A percentile compares a stretch with the other conserved stretches of the same genome.
Conservation (phyloP, 768 basidiomycete genomes). For the Amylocystis lapponica region DNA sequence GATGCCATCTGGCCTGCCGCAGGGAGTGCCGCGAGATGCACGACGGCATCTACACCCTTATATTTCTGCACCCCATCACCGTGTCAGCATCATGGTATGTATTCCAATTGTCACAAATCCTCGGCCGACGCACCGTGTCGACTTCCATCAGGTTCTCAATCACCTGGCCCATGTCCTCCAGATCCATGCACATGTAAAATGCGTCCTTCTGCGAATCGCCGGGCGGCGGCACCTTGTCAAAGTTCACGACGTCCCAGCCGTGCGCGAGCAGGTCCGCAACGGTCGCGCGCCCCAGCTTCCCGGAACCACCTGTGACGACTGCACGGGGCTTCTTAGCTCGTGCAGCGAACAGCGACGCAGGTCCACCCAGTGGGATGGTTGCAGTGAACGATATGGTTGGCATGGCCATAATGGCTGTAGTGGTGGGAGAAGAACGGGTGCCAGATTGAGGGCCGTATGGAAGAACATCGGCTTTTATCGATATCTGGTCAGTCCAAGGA, state of each 20-base stretch:
- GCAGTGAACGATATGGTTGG: constrained; percentile 2
- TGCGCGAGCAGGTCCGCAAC: neutral
- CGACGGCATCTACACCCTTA: neutral
- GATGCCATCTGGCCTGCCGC: constrained; percentile 1
- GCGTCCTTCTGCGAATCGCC: neutral
- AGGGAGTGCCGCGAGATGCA: constrained; percentile 2
- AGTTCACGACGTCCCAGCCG: constrained; percentile 3
- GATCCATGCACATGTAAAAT: constrained; percentile 1
- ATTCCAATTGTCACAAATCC: neutral
- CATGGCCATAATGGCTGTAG: no score
- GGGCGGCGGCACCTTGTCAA: neutral
- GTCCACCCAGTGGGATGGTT: neutral
- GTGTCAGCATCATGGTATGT: neutral
- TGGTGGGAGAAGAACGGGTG: no score
- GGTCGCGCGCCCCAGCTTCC: constrained; percentile 2
- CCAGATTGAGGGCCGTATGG: no score
- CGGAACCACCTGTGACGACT: constrained; percentile 3
- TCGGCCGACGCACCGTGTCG: neutral
- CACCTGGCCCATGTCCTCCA: constrained; percentile 4
- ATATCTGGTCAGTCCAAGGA: no score
- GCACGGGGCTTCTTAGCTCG: neutral
- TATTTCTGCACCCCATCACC: constrained; percentile 1
- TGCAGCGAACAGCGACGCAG: neutral
- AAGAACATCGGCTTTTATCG: no score
- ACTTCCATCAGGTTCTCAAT: constrained; percentile 4